Evolutionary conservation across 225 moss, liverwort and hornwort species (phyloP), one percentile per base, ranked within the genome.

Genomic region (Thuidium tamariscinum): DNA sequence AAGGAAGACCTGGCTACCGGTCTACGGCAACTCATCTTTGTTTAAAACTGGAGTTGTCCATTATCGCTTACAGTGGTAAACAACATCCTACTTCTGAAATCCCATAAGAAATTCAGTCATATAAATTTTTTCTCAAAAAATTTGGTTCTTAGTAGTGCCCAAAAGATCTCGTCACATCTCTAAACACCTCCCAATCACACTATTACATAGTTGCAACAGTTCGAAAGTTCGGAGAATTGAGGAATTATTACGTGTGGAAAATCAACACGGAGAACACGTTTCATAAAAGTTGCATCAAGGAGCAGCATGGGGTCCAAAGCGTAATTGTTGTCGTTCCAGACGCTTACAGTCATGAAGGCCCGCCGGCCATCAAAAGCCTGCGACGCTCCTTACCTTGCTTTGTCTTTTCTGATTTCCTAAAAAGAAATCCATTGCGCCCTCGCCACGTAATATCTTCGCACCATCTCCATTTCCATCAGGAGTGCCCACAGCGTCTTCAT

Each of bases 381-480:
- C 88, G 51, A 82, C 67, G 59, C 84, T 87, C 90, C 88, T 90
- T 96, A 97, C 98, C 96, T 95, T 92, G 83, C 91, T 94, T 91
- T 84, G 87, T 88, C 93, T 94, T 89, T 91, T 91, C 30, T 51
- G 72, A 48, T 88, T 87, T 86, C 89, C 89, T 82, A 98, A 76
- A 83, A 90, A 97, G 73, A 86, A 86, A 71, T 93, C 93, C 89
- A 98, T 85, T 72, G 97, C 92, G 83, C 96, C 92, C 65, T 96
- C 91, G 88, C 98, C 98, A 51, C 94, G 96, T 80, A 91, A 94
- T 88, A 97, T 92, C 84, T 94, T 98, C 41, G 97, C 98, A 73
- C 98, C 97, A 79, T 89, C 80, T 88, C 98, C 97, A 63, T 70
- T 89, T 88, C 91, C 90, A 85, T 91, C 82, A 61, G 87, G 85